Base-by-base conservation (phyloP, 2,329 filamentous ascomycete genomes). In the Trichoderma gracile region DNA sequence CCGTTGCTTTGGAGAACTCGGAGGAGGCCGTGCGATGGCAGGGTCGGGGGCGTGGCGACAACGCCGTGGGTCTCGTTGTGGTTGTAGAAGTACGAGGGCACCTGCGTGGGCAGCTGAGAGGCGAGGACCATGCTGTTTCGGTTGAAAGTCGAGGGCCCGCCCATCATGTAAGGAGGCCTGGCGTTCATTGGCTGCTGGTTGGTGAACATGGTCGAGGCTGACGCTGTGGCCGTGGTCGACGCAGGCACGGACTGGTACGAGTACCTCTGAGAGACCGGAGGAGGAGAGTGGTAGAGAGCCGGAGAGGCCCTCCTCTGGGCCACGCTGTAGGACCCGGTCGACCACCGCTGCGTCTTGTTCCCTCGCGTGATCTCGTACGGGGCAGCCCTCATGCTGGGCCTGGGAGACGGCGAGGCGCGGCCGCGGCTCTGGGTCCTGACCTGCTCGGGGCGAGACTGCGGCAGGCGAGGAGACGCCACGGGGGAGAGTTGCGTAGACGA, bases 1-100 rank as follows among this genome's bases (percentile, higher is more conserved):
- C 86, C 88, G 69, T 92, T 92, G 78, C 88, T 91, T 73, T 91
- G 88, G 1, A 92, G 81, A 80, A 91, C 88, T 65, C 87, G 84
- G 77, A 91, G 90, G 10, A 91, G 79, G 2, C 88, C 88, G 72
- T 92, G 89, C 0, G 89, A 91, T n/a, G 90, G 82, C 33, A 88
- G 75, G 21, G 83, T 82, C 9, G 87, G 82, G 9, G 87, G 85
- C 12, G 58, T 43, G 19, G 58, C 47, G 1, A 82, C 83, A 71
- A 83, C 86, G 72, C 78, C 80, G 60, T 78, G 76, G 67, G 79
- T 84, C 68, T 76, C 78, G 69, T 81, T 83, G 68, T 75, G 82
- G 70, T 76, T 81, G 74, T 78, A 83, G 68, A 74, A 80, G 67
- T 79, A 79, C 54, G 82, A 80, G 1, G 81, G 83, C 8, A 86